Evolutionary conservation across 2,329 filamentous ascomycete genomes (phyloP).

Genomic region (Alternaria alternata): DNA sequence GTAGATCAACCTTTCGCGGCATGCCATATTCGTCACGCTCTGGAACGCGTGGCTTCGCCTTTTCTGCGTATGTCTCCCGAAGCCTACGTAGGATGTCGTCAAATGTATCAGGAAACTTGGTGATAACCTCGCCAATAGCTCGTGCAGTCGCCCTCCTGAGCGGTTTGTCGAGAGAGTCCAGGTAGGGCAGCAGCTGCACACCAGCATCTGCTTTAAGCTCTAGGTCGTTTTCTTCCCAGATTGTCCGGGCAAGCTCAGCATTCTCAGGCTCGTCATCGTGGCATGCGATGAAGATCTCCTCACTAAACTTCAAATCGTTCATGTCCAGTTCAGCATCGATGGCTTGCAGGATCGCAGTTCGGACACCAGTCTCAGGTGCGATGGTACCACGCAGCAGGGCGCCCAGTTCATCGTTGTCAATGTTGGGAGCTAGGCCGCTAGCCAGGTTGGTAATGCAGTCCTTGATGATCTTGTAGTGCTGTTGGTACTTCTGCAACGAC

Average conservation of each 20-base stretch:
- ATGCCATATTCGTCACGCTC: slow-evolving; percentile 94
- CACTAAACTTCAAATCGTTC: slow-evolving; percentile 83
- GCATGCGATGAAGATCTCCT: slow-evolving; percentile 91
- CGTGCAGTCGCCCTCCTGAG: slow-evolving; percentile 84
- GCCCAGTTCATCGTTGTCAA: slow-evolving; percentile 73
- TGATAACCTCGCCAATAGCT: slow-evolving; percentile 77
- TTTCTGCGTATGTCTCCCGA: slow-evolving; percentile 74
- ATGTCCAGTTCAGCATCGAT: slow-evolving; percentile 93
- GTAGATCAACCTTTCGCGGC: slow-evolving; percentile 85
- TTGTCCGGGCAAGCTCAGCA: slow-evolving; percentile 79
- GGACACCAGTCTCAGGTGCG: slow-evolving; percentile 79
- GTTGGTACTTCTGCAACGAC: slow-evolving; percentile 87
- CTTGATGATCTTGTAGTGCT: slow-evolving; percentile 94
- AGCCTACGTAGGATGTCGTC: slow-evolving; percentile 70
- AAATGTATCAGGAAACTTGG: slow-evolving; percentile 67
- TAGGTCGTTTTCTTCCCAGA: slow-evolving; percentile 95
- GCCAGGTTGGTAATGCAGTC: slow-evolving; percentile 90
- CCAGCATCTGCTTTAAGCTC: slow-evolving; percentile 72
- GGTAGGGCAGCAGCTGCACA: slow-evolving; percentile 75
- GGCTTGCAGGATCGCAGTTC: slow-evolving; percentile 84
- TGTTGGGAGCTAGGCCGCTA: slow-evolving; percentile 83
- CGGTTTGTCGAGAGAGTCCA: slow-evolving; percentile 81
- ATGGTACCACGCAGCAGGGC: slow-evolving; percentile 81
- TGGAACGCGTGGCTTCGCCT: slow-evolving; percentile 82
- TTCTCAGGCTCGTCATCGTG: slow-evolving; percentile 94